Evolutionary conservation across 2,329 filamentous ascomycete species (phyloP), one percentile per base, ranked within the genome.

Genomic region (Xylaria sp.): DNA sequence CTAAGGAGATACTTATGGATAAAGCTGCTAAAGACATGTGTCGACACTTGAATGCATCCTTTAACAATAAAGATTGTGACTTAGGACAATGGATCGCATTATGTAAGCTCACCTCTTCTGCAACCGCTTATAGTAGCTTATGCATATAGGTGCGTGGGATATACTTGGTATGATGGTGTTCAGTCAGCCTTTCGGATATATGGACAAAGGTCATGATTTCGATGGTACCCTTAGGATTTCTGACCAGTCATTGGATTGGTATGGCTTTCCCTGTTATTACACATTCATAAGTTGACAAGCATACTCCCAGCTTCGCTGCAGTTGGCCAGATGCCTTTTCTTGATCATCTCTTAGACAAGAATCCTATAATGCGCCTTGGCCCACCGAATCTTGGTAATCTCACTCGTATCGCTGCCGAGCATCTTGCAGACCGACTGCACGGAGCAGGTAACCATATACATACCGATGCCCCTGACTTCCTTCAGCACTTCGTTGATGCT

Each of bases 111-210:
- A 30, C 32, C 18, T 36, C 34, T 43, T 15, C 12, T 43, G 3
- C 23, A n/a, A n/a, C 20, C 18, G 32, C 20, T 43, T 12, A 6
- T 39, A n/a, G 6, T 9, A 41, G 23, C 55, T 57, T 43, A 61
- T 30, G 9, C 2, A 32, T 34, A 25, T 34, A 77, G 76, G 68
- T 20, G 66, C 81, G 4, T 83, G 81, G 76, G 82, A 84, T 63
- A 77, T 82, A n/a, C 76, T 82, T 20, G 80, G 81, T 20, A 77
- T 78, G 34, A 68, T 82, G 23, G 79, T 77, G 25, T 83, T 82
- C 53, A 78, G 81, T 23, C 74, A 76, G 10, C 77, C 77, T 60
- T 81, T 83, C 60, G 81, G 82, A 2, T 84, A 83, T 69, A 74
- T 83, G 59, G 72, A 82, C 28, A 70, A 76, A 7, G 76, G 78